Evolutionary conservation across 2,329 filamentous ascomycete genomes (phyloP).

Genomic region (Penicillium sp.): DNA sequence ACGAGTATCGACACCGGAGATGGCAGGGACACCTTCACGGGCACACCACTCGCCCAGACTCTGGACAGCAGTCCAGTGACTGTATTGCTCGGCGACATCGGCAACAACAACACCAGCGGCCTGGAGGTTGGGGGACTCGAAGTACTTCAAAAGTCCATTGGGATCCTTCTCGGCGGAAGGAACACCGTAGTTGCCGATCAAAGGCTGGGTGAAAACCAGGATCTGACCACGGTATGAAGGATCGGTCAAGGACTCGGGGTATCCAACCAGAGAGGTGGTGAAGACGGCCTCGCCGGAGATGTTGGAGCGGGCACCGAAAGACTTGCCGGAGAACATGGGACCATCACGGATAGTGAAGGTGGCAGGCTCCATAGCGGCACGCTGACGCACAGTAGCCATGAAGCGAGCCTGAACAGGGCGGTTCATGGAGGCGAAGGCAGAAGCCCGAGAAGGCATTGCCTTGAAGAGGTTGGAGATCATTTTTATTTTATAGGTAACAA

Average conservation of each 20-base stretch:
- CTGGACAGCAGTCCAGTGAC: conserved; percentile 98
- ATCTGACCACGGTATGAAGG: conserved; percentile 78
- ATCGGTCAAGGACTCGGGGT: conserved; percentile 82
- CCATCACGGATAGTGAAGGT: conserved; percentile 97
- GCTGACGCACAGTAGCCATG: conserved; percentile 68
- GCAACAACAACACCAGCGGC: conserved; percentile 94
- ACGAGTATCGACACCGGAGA: conserved; percentile 94
- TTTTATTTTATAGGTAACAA: conserved; percentile 30
- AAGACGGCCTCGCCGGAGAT: conserved; percentile 98
- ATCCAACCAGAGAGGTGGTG: conserved; percentile 95
- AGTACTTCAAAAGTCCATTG: conserved; percentile 92
- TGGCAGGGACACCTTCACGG: conserved; percentile 91
- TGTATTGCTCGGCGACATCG: conserved; percentile 90
- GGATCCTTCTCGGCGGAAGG: conserved; percentile 82
- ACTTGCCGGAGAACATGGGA: conserved; percentile 92
- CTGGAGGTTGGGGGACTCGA: conserved; percentile 97
- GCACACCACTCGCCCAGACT: conserved; percentile 92
- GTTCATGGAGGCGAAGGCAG: conserved; percentile 45
- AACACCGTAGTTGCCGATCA: conserved; percentile 98
- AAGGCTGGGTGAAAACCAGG: conserved; percentile 93
- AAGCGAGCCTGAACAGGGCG: conserved; percentile 44
- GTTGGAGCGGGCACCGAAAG: conserved; percentile 94
- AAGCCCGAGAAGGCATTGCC: conserved; percentile 50
- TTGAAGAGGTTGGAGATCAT: conserved; percentile 59
- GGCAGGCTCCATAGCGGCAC: conserved; percentile 72